Base-by-base conservation (phyloP, 495 filamentous ascomycete species). In the Aspergillus kassunensis region DNA sequence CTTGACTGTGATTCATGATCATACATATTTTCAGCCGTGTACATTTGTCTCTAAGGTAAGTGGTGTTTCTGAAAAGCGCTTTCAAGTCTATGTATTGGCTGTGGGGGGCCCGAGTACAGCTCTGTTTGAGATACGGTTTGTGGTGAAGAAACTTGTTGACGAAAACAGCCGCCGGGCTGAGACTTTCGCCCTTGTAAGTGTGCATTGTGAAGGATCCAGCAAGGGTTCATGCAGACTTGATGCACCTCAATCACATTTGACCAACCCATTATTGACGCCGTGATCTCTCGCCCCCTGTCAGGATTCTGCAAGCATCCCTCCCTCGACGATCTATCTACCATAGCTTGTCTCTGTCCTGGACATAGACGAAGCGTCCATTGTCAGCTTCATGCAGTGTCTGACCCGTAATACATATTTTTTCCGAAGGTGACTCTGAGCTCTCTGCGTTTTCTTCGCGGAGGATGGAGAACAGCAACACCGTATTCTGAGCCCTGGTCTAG, bases 201-300 rank as follows among this genome's bases (percentile, higher is more conserved):
- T n/a, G n/a, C n/a, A n/a, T n/a, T n/a, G n/a, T 23, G 42, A 46
- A 53, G 51, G 51, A 53, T 53, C 34, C 34, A 53, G 24, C 42
- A 53, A 53, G 33, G 51, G 46, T 50, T 48, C 43, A 56, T 50
- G 49, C 49, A 52, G 37, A n/a, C n/a, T n/a, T n/a, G n/a, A 44
- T 33, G 54, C 44, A 51, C 16, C 48, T 53, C 51, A n/a, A 59
- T 59, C 56, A 59, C 56, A 59, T 48, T 43, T 35, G 7, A 15
- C 40, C 37, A 44, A 30, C 42, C 41, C 18, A 30, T 53, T 6
- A 29, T 55, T 55, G 51, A 45, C 51, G 56, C 56, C 37, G 56
- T 59, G 56, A 54, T 54, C 51, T 47, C 51, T 44, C 33, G 13
- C 42, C 6, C 42, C 16, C 39, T 15, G 45, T 11, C 23, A 16